Evolutionary conservation across 441 rosid genomes (phyloP), one percentile per base, ranked within the genome.

Genomic region (Pelargonium australe): DNA sequence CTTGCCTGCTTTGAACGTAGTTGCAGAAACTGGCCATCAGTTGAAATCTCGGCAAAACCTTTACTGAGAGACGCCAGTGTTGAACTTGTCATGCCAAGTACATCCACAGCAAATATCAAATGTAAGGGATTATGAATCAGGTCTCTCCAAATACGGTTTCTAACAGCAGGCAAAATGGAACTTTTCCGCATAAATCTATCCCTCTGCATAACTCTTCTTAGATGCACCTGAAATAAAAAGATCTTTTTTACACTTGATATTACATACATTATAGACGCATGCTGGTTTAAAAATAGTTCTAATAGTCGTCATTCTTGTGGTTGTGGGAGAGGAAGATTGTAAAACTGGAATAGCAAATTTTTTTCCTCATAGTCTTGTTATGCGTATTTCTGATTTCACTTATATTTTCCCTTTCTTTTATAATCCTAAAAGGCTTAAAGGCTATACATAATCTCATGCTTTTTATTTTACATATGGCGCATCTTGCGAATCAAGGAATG

Each of bases 41-140:
- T 91, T 65, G 99, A 95, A 77, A 95, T 97, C 85, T 89, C 96
- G 1, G 99, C 99, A 78, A 95, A 91, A 65, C 99, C 99, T 85
- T 85, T 92, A 85, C 99, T 83, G 63, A 95, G 86, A 77, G 99
- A 92, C 70, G 99, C 88, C 88, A 95, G 73, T 66, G 99, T 92
- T 67, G 98, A 95, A 84, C 99, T 92, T 72, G 99, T 88, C 98
- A 95, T 91, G 44, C 99, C 99, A 81, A 95, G 91, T 41, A 95
- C 97, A 83, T 95, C 96, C 23, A 95, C 88, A 49, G 99, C 92
- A 85, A 92, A 91, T 72, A 95, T 76, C 71, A 95, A 81, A 81
- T 92, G 98, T 67, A 95, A 76, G 64, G 99, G 99, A 83, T 95
- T 95, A 87, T 95, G 99, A 76, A 95, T 91, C 77, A 95, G 78